phyloP scores from a whole-genome alignment of 345 rosid genomes.

The Eucalyptus pauciflora region DNA sequence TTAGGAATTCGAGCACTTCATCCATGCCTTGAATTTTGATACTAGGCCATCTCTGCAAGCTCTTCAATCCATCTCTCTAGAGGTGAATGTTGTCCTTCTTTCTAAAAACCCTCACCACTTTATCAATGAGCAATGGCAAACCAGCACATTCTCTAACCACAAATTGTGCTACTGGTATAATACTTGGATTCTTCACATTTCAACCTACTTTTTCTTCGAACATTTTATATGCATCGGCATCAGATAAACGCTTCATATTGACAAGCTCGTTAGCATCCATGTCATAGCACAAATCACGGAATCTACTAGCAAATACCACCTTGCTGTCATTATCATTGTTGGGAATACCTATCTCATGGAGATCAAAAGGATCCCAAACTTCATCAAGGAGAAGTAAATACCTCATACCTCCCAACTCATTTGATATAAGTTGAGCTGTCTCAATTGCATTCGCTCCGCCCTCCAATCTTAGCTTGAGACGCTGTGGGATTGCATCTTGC shows the following conservation, averaged over 20 bases:
- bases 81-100: not conserved
- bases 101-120: not conserved
- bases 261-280: conserved; percentile 8
- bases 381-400: conserved; percentile 23
- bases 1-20: conserved; percentile 7
- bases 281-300: not conserved
- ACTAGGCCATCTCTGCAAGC: not conserved
- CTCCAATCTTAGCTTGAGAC: not conserved
- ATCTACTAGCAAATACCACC: conserved; percentile 11
- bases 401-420: conserved; percentile 3
- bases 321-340: conserved; percentile 2
- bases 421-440: not conserved
- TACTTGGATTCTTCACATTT: not conserved
- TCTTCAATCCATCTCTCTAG: conserved; percentile 2
- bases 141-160: conserved; percentile 9
- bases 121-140: conserved; percentile 9
- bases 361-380: not conserved
- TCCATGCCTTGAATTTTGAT: not conserved
- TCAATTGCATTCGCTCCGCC: not conserved
- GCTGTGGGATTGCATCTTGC: conserved; percentile 2
- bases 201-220: conserved; percentile 4
- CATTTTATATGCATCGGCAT: conserved; percentile 8
- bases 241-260: not conserved
- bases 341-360: conserved; percentile 3
- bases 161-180: not conserved